Evolutionary conservation across 495 filamentous ascomycete species (phyloP), one percentile per base, ranked within the genome.

Genomic region (Daldinia decipiens): DNA sequence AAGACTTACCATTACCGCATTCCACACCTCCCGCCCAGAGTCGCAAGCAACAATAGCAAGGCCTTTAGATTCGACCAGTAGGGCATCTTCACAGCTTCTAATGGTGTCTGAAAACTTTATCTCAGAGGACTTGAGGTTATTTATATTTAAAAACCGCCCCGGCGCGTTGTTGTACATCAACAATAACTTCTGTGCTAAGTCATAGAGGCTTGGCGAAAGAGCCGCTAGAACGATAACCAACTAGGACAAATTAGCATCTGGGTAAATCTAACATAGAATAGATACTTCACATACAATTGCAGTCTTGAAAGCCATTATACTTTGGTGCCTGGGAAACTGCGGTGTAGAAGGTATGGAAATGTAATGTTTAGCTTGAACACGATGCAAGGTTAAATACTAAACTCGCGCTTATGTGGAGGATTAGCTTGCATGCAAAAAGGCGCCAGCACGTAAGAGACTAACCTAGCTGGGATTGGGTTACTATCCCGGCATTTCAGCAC

Each of bases 1-100:
- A 54, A 79, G 75, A 8, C 73, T 78, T 59, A 82, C 81, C 81
- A 86, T 83, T 15, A 85, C 83, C 5, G 84, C 83, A 70, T 86
- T 85, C 78, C 78, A 85, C 15, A 52, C 70, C 66, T 84, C 83
- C 11, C 83, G 70, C 13, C 81, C 81, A 0, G 78, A 65, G 38
- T 84, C 82, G 58, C 82, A 84, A 56, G 72, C 77, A 1, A 84
- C 70, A 47, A 84, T 76, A 38, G 81, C 82, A 0, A 81, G 12
- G 9, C 74, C 79, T 24, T 71, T 61, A 2, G 73, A 76, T 51
- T 79, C 78, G 19, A 78, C 71, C 24, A 85, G 50, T 12, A 83
- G 26, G 1, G 62, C 80, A 79, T 85, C 82, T 62, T 85, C 83
- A 55, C 83, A 85, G 71, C 79, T 84, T 34, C 80, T 78, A 43